Evolutionary conservation across 345 rosid species (phyloP).

Genomic region (Populus deltoides): DNA sequence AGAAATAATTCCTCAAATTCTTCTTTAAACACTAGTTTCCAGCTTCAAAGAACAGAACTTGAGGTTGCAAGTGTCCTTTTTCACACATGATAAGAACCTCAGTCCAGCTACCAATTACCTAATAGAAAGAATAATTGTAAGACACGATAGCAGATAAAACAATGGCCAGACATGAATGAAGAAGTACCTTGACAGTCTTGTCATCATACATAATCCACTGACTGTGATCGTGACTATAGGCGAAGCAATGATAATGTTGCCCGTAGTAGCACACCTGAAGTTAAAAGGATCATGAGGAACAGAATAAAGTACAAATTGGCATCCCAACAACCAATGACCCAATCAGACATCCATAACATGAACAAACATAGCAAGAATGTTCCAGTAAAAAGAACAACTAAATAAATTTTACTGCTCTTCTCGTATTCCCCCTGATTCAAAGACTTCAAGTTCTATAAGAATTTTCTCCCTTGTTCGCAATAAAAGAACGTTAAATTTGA

Average conservation of each 20-base stretch:
- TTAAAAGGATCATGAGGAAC: slow-evolving; percentile 21
- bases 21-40: slow-evolving; percentile 34
- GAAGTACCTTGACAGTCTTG: slow-evolving; percentile 78
- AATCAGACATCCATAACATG: neutral
- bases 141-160: neutral
- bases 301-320: neutral
- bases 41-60: slow-evolving; percentile 88
- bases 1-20: slow-evolving; percentile 25
- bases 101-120: slow-evolving; percentile 88
- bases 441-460: neutral
- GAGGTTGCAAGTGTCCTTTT: slow-evolving; percentile 94
- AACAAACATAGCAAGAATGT: neutral
- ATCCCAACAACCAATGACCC: neutral
- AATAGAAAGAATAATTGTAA: slow-evolving; percentile 15
- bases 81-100: slow-evolving; percentile 79
- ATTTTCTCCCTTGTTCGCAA: neutral
- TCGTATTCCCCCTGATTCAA: neutral
- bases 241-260: slow-evolving; percentile 97
- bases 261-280: slow-evolving; percentile 95
- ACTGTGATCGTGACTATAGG: slow-evolving; percentile 66
- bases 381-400: too few relatives aligned
- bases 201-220: slow-evolving; percentile 96
- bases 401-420: neutral
- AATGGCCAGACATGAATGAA: neutral
- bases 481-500: neutral